Percentiles rank a stretch among this genome's conserved stretches.
Evolutionary conservation across 495 filamentous ascomycete species (phyloP).

Genomic region (Beverwykella pulmonaria): DNA sequence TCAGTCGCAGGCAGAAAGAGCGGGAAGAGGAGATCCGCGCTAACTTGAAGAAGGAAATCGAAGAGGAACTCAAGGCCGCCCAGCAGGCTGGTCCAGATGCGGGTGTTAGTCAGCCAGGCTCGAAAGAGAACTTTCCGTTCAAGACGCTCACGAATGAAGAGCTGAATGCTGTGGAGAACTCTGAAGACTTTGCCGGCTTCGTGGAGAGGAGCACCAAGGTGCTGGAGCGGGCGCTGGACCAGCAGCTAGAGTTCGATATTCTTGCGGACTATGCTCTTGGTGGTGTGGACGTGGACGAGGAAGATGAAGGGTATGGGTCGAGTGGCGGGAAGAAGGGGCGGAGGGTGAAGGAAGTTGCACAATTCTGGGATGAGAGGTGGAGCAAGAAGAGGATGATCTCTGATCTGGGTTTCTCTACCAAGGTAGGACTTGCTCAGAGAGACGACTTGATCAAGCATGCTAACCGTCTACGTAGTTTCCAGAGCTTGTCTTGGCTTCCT

Average conservation of each 20-base stretch:
- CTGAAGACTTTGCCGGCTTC: slow-evolving; percentile 91
- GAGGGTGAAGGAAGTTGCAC: slow-evolving; percentile 80
- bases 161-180: slow-evolving; percentile 84
- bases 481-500: slow-evolving; percentile 88
- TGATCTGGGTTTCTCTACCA: slow-evolving; percentile 88
- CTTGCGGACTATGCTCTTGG: slow-evolving; percentile 87
- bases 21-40: slow-evolving; percentile 86
- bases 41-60: slow-evolving; percentile 83
- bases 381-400: slow-evolving; percentile 97
- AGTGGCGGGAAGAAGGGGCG: slow-evolving; percentile 73
- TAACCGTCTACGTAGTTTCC: slow-evolving; percentile 61
- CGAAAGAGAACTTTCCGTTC: slow-evolving; percentile 64
- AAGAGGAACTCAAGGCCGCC: slow-evolving; percentile 80
- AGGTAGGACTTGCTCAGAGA: slow-evolving; percentile 53
- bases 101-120: slow-evolving; percentile 51
- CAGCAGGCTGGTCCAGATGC: slow-evolving; percentile 47
- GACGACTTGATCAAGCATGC: slow-evolving; percentile 9
- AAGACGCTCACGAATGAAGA: slow-evolving; percentile 83
- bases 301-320: slow-evolving; percentile 64
- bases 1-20: slow-evolving; percentile 74
- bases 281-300: slow-evolving; percentile 76
- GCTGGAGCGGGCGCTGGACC: slow-evolving; percentile 90
- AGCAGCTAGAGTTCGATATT: slow-evolving; percentile 78
- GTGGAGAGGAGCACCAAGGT: slow-evolving; percentile 95
- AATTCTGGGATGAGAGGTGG: slow-evolving; percentile 95